phyloP scores from a whole-genome alignment of 768 basidiomycete species.

The Boletus fagicola region DNA sequence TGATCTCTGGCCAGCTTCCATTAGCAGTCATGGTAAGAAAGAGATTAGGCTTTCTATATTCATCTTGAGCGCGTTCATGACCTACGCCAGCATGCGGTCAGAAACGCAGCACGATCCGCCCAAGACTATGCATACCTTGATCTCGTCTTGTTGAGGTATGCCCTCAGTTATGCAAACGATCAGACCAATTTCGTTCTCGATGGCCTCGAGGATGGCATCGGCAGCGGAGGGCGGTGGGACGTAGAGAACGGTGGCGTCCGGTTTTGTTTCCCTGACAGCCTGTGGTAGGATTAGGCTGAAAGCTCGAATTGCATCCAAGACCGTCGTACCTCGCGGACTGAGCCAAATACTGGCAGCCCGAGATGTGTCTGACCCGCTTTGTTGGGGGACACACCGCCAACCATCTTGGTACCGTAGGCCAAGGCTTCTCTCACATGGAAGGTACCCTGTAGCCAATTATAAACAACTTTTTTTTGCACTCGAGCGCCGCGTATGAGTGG shows the following conservation, averaged over 20 bases:
- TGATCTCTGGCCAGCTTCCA: no score
- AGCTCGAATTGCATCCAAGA: neutral
- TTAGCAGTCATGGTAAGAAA: no score
- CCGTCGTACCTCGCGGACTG: slow-evolving; percentile 74
- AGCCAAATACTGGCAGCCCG: slow-evolving; percentile 91
- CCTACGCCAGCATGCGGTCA: slow-evolving; percentile 41
- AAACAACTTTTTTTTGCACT: neutral
- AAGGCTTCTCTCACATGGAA: slow-evolving; percentile 95
- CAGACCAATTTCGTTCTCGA: slow-evolving; percentile 95
- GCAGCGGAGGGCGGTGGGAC: slow-evolving; percentile 96
- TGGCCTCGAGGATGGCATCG: slow-evolving; percentile 97
- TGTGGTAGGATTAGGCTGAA: slow-evolving; percentile 31
- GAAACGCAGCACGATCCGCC: neutral
- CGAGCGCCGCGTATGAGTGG: neutral
- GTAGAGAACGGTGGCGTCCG: slow-evolving; percentile 95
- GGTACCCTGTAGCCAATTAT: slow-evolving; percentile 62
- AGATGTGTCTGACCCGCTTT: slow-evolving; percentile 96
- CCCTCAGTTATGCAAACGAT: slow-evolving; percentile 99
- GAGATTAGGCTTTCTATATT: no score
- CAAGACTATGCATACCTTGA: slow-evolving; percentile 54
- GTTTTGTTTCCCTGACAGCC: slow-evolving; percentile 84
- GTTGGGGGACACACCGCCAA: slow-evolving; percentile 95
- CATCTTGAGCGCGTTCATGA: no score
- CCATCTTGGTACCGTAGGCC: slow-evolving; percentile 95
- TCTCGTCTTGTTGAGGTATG: slow-evolving; percentile 96